Evolutionary conservation across 495 filamentous ascomycete genomes (phyloP).

Genomic region (Trichoderma reesei): DNA sequence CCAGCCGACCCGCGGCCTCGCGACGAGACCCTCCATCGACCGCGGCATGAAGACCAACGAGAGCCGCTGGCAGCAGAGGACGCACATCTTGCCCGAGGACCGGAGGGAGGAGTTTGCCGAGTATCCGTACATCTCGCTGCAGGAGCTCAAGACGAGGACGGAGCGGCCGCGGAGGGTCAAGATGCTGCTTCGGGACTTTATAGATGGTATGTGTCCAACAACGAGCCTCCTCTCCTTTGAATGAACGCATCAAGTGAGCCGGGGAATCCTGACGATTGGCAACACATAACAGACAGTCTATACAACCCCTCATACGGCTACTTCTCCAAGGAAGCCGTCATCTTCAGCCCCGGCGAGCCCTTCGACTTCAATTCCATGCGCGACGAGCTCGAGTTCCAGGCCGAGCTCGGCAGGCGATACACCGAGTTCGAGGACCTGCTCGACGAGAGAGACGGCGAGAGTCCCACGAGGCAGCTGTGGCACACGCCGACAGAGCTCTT

Average conservation of each 20-base stretch:
- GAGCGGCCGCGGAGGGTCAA: slow-evolving; percentile 82
- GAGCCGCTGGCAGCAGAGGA: slow-evolving; percentile 72
- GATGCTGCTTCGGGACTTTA: slow-evolving; percentile 95
- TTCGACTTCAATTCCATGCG: slow-evolving; percentile 76
- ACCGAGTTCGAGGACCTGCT: slow-evolving; percentile 81
- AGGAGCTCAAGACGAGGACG: slow-evolving; percentile 55
- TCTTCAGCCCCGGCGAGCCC: slow-evolving; percentile 87
- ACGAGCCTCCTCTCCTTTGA: background rate
- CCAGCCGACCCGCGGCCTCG: background rate
- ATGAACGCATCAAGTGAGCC: background rate
- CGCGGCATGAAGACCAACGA: slow-evolving; percentile 28
- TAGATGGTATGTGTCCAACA: slow-evolving; percentile 58
- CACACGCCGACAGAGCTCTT: slow-evolving; percentile 98
- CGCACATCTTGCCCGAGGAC: slow-evolving; percentile 57
- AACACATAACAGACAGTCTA: slow-evolving; percentile 58
- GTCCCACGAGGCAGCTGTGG: slow-evolving; percentile 86
- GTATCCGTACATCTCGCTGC: slow-evolving; percentile 78
- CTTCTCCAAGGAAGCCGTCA: slow-evolving; percentile 94
- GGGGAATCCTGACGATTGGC: slow-evolving; percentile 3
- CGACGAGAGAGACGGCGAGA: slow-evolving; percentile 51
- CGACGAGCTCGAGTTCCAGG: slow-evolving; percentile 77
- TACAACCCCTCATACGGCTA: slow-evolving; percentile 98
- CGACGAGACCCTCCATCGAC: slow-evolving; percentile 7
- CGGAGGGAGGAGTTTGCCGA: slow-evolving; percentile 65
- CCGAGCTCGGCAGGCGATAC: slow-evolving; percentile 66